Conservation (phyloP, 2,329 filamentous ascomycete genomes). For the Neofusicoccum cordaticola region DNA sequence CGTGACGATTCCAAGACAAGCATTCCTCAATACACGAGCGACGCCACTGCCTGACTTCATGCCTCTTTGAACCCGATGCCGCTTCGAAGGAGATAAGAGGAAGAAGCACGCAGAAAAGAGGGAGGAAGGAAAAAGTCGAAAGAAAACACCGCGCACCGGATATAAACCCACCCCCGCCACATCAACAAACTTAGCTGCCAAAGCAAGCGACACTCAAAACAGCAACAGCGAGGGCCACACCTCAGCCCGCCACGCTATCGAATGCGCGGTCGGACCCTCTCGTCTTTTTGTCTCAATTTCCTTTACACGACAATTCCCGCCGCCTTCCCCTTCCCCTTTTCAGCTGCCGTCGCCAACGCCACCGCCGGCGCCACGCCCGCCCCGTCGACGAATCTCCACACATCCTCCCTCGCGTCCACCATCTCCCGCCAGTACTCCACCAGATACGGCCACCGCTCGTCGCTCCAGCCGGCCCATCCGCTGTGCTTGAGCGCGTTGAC, state of each 20-base stretch:
- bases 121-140: background rate
- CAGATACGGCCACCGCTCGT: background rate
- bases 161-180: too few species aligned
- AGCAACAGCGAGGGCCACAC: too few species aligned
- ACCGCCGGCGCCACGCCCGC: background rate
- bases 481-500: slow-evolving; percentile 26
- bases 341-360: background rate
- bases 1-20: too few species aligned
- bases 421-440: background rate
- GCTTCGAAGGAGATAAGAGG: too few species aligned
- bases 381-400: background rate
- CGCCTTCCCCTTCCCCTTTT: background rate
- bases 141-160: background rate
- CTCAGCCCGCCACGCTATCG: too few species aligned
- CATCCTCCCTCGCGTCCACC: background rate
- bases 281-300: background rate
- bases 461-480: slow-evolving; percentile 21
- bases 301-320: background rate
- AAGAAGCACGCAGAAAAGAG: background rate
- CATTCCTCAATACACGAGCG: too few species aligned
- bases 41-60: too few species aligned
- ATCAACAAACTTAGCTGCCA: too few species aligned
- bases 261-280: too few species aligned
- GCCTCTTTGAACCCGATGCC: too few species aligned
- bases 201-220: too few species aligned